Percentiles rank a stretch among this genome's conserved stretches.
These are phyloP conservation scores for Schizophyllum commune DNA, from an alignment of 1,284 basidiomycete species.

Conservation along the genomic window DNA sequence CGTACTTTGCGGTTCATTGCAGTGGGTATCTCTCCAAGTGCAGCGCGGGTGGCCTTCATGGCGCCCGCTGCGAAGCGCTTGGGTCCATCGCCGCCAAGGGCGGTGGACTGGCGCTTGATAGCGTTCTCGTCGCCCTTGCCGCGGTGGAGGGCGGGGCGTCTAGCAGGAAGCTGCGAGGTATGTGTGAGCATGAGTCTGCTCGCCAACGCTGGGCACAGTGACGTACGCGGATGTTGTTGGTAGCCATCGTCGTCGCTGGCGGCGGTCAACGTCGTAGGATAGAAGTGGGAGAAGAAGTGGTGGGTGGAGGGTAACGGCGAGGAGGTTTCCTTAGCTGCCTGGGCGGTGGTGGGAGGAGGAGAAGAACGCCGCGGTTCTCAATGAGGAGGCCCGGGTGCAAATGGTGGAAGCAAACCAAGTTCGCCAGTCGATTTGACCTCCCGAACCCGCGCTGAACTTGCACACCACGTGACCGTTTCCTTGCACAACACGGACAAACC, in stretches of 20 bases:
- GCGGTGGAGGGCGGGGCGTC: conserved; percentile 41
- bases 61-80: conserved; percentile 42
- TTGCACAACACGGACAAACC: neutral
- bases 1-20: conserved; percentile 70
- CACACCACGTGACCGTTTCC: neutral
- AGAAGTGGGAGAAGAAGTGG: neutral
- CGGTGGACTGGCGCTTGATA: conserved; percentile 52
- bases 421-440: neutral
- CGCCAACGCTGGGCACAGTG: conserved; percentile 19
- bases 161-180: conserved; percentile 22
- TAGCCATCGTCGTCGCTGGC: conserved; percentile 35
- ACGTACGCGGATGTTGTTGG: conserved; percentile 49
- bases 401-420: neutral
- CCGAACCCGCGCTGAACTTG: neutral
- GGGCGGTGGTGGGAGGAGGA: neutral
- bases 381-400: neutral
- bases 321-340: neutral
- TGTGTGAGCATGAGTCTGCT: neutral
- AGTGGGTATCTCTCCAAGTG: conserved; percentile 64
- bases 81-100: conserved; percentile 32
- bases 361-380: neutral
- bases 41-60: conserved; percentile 46
- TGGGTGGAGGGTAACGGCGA: neutral
- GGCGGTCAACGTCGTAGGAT: neutral
- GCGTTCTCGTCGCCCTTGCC: conserved; percentile 71